These are phyloP conservation scores for Wickerhamomyces sp. DNA, from an alignment of 1,139 yeast genomes.

Conservation along the genomic window DNA sequence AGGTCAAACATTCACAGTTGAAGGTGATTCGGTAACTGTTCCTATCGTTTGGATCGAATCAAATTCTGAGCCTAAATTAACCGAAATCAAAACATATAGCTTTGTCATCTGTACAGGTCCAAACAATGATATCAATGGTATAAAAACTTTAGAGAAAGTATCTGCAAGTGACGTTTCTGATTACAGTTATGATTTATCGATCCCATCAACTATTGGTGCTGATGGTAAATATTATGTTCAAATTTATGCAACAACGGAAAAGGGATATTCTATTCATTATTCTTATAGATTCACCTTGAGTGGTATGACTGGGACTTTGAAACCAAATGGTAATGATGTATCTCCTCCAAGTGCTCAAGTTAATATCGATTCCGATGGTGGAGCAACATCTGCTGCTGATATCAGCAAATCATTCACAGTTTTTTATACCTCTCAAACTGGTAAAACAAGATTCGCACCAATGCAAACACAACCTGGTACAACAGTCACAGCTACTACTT, in stretches of 20 bases:
- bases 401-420: slow-evolving; percentile 32
- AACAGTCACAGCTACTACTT: slow-evolving; percentile 58
- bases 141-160: slow-evolving; percentile 31
- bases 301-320: slow-evolving; percentile 64
- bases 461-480: slow-evolving; percentile 87
- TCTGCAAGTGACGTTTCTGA: slow-evolving; percentile 24
- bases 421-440: slow-evolving; percentile 74
- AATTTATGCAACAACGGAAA: slow-evolving; percentile 39
- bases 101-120: slow-evolving; percentile 70
- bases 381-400: slow-evolving; percentile 17
- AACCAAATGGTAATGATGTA: slow-evolving; percentile 36
- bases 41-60: slow-evolving; percentile 60
- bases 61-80: slow-evolving; percentile 41
- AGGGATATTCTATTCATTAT: slow-evolving; percentile 63
- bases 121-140: slow-evolving; percentile 42
- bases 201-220: slow-evolving; percentile 36
- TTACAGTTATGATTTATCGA: slow-evolving; percentile 35
- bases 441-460: slow-evolving; percentile 74
- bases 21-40: slow-evolving; percentile 44
- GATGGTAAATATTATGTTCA: slow-evolving; percentile 72
- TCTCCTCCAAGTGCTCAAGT: slow-evolving; percentile 42
- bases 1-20: slow-evolving; percentile 45
- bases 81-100: slow-evolving; percentile 41
- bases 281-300: slow-evolving; percentile 58
- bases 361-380: slow-evolving; percentile 25